phyloP scores from a whole-genome alignment of 306 rosid species.

The Vicia sativa region DNA sequence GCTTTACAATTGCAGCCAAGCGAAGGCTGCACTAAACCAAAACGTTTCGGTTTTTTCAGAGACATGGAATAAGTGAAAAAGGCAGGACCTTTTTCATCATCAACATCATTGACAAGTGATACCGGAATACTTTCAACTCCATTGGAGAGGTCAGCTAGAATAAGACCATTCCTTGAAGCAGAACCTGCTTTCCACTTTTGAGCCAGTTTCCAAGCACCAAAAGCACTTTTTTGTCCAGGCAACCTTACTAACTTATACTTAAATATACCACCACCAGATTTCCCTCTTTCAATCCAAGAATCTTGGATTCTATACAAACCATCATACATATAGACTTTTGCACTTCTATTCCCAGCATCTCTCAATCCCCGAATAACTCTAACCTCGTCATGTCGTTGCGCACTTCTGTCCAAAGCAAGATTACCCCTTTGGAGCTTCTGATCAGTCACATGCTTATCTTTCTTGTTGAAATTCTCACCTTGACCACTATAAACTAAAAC shows the following conservation, averaged over 20 bases:
- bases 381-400: slow-evolving; percentile 49
- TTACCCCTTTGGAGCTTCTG: slow-evolving; percentile 80
- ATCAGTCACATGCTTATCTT: slow-evolving; percentile 54
- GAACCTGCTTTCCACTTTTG: slow-evolving; percentile 51
- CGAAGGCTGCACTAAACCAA: slow-evolving; percentile 41
- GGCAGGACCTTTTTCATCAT: slow-evolving; percentile 54
- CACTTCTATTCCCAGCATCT: slow-evolving; percentile 40
- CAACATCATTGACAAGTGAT: slow-evolving; percentile 70
- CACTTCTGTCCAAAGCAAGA: slow-evolving; percentile 67
- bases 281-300: slow-evolving; percentile 61
- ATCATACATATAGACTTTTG: slow-evolving; percentile 67
- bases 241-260: slow-evolving; percentile 66
- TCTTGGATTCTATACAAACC: slow-evolving; percentile 63
- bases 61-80: slow-evolving; percentile 57
- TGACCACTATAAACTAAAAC: slow-evolving; percentile 67
- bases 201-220: slow-evolving; percentile 52
- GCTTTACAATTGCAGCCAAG: slow-evolving; percentile 52
- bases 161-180: slow-evolving; percentile 56
- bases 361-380: slow-evolving; percentile 68
- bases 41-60: slow-evolving; percentile 50
- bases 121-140: slow-evolving; percentile 61
- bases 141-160: slow-evolving; percentile 58
- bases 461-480: slow-evolving; percentile 60
- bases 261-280: slow-evolving; percentile 62
- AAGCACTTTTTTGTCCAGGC: slow-evolving; percentile 61